phyloP scores from a whole-genome alignment of 1,284 basidiomycete species.

The Heliocybe sulcata region DNA sequence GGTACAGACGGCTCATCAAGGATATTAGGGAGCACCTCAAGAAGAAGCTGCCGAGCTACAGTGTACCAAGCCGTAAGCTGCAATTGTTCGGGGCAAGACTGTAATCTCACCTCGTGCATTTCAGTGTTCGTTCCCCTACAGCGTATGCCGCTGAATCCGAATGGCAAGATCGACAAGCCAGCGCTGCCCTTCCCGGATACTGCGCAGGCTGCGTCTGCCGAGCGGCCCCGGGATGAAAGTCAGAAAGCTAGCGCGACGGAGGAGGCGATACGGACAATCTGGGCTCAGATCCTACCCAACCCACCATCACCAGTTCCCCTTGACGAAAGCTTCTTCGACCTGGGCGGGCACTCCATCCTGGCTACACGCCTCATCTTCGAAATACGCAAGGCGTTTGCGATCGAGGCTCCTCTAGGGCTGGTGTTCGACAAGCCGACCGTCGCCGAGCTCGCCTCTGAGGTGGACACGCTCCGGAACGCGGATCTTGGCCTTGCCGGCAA shows the following conservation, averaged over 20 bases:
- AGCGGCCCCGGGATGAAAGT: constrained; percentile 17
- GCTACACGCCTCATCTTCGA: constrained; percentile 97
- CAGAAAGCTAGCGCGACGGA: constrained; percentile 65
- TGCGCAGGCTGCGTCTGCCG: constrained; percentile 52
- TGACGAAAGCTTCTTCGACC: constrained; percentile 97
- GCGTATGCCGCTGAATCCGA: constrained; percentile 97
- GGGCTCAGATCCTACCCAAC: constrained; percentile 80
- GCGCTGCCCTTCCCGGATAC: constrained; percentile 99
- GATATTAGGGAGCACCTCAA: constrained; percentile 94
- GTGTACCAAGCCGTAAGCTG: constrained; percentile 74
- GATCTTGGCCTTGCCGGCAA: constrained; percentile 69
- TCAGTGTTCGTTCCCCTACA: constrained; percentile 90
- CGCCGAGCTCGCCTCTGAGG: constrained; percentile 67
- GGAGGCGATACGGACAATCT: constrained; percentile 75
- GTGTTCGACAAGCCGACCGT: constrained; percentile 94
- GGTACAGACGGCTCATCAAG: constrained; percentile 86
- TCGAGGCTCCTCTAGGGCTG: constrained; percentile 88
- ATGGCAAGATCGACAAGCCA: constrained; percentile 99
- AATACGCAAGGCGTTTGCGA: constrained; percentile 88
- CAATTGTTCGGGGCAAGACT: constrained; percentile 3
- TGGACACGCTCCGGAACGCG: constrained; percentile 73
- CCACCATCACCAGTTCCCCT: constrained; percentile 74
- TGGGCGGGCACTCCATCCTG: constrained; percentile 97
- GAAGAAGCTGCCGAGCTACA: constrained; percentile 94
- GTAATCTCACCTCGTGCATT: constrained; percentile 9